A percentile compares a stretch with the other conserved stretches of the same genome.
These are phyloP conservation scores for Mucor plumbeus DNA, from an alignment of 371 early-diverging fungal species.

Conservation along the genomic window DNA sequence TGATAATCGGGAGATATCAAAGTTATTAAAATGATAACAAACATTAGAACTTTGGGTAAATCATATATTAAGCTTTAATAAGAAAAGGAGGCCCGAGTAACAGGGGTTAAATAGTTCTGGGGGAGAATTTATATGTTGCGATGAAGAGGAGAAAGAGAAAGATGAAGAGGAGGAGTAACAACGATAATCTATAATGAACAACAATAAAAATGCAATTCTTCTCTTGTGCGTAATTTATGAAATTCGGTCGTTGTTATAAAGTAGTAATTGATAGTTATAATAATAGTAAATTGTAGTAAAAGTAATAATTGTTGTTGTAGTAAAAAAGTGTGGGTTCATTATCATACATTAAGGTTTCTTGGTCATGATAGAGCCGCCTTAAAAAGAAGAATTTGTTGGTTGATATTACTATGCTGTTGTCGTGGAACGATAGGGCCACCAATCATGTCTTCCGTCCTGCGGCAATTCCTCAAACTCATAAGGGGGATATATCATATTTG, in stretches of 20 bases:
- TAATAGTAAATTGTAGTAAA: background rate
- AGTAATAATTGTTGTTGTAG: background rate
- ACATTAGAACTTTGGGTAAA: background rate
- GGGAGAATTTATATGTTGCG: background rate
- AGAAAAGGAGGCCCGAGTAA: background rate
- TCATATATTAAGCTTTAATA: background rate
- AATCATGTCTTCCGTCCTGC: constrained; percentile 21
- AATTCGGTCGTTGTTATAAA: too few relatives aligned
- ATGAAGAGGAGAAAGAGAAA: background rate
- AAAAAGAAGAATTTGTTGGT: background rate
- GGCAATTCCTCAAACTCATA: constrained; percentile 25
- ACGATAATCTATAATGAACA: background rate
- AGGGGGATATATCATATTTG: constrained; percentile 15
- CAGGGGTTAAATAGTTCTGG: background rate
- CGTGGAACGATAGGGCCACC: constrained; percentile 33
- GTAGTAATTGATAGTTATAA: background rate
- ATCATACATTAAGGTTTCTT: background rate
- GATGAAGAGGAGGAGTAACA: background rate
- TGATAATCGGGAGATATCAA: background rate
- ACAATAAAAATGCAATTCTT: too few relatives aligned
- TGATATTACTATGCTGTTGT: constrained; percentile 23
- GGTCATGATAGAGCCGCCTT: constrained; percentile 5
- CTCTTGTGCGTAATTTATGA: too few relatives aligned
- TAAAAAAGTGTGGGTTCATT: background rate
- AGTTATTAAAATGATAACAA: background rate